A percentile compares a stretch with the other conserved stretches of the same genome.
phyloP scores from a whole-genome alignment of 2,329 filamentous ascomycete genomes.

The Plectosphaerella plurivora region DNA sequence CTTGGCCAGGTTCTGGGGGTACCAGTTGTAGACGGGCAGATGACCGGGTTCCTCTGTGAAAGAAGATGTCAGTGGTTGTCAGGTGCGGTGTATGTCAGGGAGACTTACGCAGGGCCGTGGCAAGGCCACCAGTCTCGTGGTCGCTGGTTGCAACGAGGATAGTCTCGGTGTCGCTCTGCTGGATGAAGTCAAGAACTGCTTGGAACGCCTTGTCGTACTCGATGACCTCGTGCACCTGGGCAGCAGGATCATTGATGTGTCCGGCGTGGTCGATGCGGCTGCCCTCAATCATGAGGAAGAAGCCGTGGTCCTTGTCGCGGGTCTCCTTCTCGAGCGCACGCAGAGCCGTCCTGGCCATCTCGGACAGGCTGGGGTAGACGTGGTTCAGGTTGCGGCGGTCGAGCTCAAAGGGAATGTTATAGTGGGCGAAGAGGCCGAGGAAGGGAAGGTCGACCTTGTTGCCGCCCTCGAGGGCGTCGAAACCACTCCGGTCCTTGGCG shows the following conservation, averaged over 20 bases:
- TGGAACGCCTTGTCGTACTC: slow-evolving; percentile 88
- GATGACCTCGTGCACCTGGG: slow-evolving; percentile 87
- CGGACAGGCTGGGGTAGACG: slow-evolving; percentile 80
- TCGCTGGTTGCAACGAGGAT: slow-evolving; percentile 89
- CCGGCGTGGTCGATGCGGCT: slow-evolving; percentile 95
- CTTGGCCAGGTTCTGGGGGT: slow-evolving; percentile 69
- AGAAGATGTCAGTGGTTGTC: slow-evolving; percentile 34
- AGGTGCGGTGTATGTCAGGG: slow-evolving; percentile 13
- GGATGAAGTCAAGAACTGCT: slow-evolving; percentile 78
- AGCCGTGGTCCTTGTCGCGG: slow-evolving; percentile 78
- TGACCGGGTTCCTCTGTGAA: slow-evolving; percentile 43
- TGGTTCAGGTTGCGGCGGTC: slow-evolving; percentile 78
- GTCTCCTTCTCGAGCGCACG: slow-evolving; percentile 77
- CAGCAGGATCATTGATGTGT: slow-evolving; percentile 77
- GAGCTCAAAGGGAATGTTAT: slow-evolving; percentile 88
- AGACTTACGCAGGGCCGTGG: slow-evolving; percentile 68
- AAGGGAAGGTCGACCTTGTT: slow-evolving; percentile 70
- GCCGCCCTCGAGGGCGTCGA: slow-evolving; percentile 69
- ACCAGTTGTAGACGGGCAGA: slow-evolving; percentile 66
- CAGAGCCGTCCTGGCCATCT: slow-evolving; percentile 85
- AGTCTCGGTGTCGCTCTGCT: slow-evolving; percentile 66
- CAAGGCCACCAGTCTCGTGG: slow-evolving; percentile 90
- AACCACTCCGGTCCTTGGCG: slow-evolving; percentile 64
- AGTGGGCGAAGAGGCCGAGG: slow-evolving; percentile 77
- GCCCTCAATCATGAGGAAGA: slow-evolving; percentile 98